These are phyloP conservation scores for Apiospora sp. DNA, from an alignment of 2,329 filamentous ascomycete species.

Conservation along the genomic window DNA sequence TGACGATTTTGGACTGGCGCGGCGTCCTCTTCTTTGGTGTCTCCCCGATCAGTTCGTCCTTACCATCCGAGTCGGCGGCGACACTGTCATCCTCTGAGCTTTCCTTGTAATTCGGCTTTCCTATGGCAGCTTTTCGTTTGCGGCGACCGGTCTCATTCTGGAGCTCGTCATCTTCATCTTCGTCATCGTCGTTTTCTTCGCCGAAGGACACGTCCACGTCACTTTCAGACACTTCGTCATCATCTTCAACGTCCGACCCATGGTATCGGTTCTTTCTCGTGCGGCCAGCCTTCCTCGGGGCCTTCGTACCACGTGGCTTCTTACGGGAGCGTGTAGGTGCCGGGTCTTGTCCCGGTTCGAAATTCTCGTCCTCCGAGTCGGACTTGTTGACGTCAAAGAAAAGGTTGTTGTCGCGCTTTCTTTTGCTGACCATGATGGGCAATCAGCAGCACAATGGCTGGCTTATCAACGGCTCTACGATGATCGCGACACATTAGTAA, in stretches of 20 bases:
- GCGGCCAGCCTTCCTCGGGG: slow-evolving; percentile 38
- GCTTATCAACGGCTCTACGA: neutral
- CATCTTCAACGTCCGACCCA: slow-evolving; percentile 70
- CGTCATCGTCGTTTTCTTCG: slow-evolving; percentile 45
- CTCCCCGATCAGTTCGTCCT: slow-evolving; percentile 47
- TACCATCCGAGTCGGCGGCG: slow-evolving; percentile 37
- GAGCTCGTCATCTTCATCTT: slow-evolving; percentile 47
- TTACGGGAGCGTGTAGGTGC: slow-evolving; percentile 42
- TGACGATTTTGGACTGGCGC: slow-evolving; percentile 51
- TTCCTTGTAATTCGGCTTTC: slow-evolving; percentile 55
- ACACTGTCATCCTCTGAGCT: slow-evolving; percentile 52
- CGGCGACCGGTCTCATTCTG: slow-evolving; percentile 53
- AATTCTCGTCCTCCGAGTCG: slow-evolving; percentile 72
- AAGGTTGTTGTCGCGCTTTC: slow-evolving; percentile 62
- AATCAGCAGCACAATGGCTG: slow-evolving; percentile 12
- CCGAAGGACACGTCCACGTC: slow-evolving; percentile 59
- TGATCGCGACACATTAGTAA: neutral
- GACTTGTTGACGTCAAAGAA: slow-evolving; percentile 71
- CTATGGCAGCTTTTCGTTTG: slow-evolving; percentile 54
- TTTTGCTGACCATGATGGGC: slow-evolving; percentile 56
- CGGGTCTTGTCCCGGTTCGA: slow-evolving; percentile 60
- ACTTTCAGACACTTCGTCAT: slow-evolving; percentile 63
- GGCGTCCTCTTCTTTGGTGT: slow-evolving; percentile 40
- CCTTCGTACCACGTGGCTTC: slow-evolving; percentile 50
- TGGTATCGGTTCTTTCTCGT: slow-evolving; percentile 51